These are phyloP conservation scores for Talaromyces funiculosus DNA, from an alignment of 2,329 filamentous ascomycete genomes.

Conservation along the genomic window DNA sequence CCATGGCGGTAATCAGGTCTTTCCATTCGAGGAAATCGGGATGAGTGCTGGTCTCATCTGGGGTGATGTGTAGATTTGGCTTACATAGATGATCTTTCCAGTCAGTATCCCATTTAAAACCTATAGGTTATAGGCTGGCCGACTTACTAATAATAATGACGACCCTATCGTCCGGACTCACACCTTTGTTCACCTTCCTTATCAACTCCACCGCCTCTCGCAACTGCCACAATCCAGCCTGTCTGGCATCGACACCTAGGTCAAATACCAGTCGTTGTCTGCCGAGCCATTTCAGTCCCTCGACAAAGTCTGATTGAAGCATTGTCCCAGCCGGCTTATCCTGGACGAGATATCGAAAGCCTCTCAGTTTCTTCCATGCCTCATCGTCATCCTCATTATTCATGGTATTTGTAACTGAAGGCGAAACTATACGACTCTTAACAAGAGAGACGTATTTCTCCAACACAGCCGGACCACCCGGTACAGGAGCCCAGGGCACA, in stretches of 20 bases:
- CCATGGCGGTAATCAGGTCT: conserved; percentile 61
- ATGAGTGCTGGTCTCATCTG: conserved; percentile 33
- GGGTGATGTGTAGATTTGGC: conserved; percentile 61
- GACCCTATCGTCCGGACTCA: conserved; percentile 47
- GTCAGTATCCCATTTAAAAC: neutral
- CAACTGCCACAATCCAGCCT: conserved; percentile 68
- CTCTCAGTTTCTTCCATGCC: conserved; percentile 64
- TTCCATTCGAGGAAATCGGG: conserved; percentile 64
- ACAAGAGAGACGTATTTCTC: conserved; percentile 60
- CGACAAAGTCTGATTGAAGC: conserved; percentile 59
- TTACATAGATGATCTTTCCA: conserved; percentile 82
- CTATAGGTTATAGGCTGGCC: neutral
- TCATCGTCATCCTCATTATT: conserved; percentile 55
- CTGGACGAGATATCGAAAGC: conserved; percentile 79
- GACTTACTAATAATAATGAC: conserved; percentile 62
- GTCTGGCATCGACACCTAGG: conserved; percentile 73
- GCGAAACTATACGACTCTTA: conserved; percentile 35
- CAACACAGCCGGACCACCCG: conserved; percentile 57
- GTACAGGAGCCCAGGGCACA: conserved; percentile 81
- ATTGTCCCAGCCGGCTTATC: conserved; percentile 64
- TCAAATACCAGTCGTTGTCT: conserved; percentile 67
- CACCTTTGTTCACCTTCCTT: conserved; percentile 57
- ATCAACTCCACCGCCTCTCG: conserved; percentile 68
- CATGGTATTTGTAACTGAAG: conserved; percentile 42
- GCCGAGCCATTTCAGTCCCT: conserved; percentile 60